A percentile compares a stretch with the other conserved stretches of the same genome.
These are phyloP conservation scores for Conoideocrella luteorostrata DNA, from an alignment of 2,329 filamentous ascomycete genomes.

Conservation along the genomic window DNA sequence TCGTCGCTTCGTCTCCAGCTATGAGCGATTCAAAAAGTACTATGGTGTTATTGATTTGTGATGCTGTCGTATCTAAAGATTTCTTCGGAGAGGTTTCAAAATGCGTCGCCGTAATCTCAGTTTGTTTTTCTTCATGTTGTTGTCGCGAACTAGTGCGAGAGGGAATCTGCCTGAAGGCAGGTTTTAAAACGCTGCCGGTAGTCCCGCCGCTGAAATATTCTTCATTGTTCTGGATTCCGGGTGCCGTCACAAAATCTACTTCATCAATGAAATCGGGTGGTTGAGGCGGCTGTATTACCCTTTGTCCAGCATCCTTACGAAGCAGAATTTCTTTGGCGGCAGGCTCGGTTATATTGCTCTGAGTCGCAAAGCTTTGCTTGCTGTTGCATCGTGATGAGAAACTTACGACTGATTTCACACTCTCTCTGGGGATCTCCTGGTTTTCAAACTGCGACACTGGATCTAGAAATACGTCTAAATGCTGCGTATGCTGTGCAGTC, in stretches of 20 bases:
- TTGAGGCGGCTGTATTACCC: no score
- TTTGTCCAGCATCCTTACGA: no score
- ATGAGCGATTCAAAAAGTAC: conserved; percentile 10
- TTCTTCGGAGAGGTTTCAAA: conserved; percentile 2
- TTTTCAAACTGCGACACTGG: not conserved
- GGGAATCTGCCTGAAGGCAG: not conserved
- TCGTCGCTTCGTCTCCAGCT: not conserved
- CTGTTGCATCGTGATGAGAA: not conserved
- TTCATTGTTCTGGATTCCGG: no score
- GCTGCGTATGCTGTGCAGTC: not conserved
- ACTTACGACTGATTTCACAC: not conserved
- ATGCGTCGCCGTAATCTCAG: not conserved
- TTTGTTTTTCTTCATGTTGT: not conserved
- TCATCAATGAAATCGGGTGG: no score
- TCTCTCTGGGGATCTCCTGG: not conserved
- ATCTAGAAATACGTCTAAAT: not conserved
- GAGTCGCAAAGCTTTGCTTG: not conserved
- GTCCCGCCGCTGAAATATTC: no score
- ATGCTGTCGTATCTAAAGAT: not conserved
- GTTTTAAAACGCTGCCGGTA: no score
- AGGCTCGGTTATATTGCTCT: no score
- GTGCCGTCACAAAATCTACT: no score
- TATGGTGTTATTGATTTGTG: conserved; percentile 8
- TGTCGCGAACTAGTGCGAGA: not conserved
- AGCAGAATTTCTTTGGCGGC: no score